Evolutionary conservation across 2,329 filamentous ascomycete species (phyloP).

Genomic region (Sphaerulina musiva): DNA sequence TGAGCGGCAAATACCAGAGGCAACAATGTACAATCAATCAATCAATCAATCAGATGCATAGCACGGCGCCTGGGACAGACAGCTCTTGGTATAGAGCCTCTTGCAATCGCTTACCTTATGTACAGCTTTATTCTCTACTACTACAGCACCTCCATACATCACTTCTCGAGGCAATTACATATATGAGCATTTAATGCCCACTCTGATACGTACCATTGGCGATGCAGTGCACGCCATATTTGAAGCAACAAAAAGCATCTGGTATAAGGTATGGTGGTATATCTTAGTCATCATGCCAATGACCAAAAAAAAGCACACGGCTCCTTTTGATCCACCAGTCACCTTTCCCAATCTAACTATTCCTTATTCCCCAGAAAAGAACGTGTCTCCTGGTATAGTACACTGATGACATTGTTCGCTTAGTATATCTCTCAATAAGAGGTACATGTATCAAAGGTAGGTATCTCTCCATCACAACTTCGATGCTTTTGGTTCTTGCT

Average conservation of each 20-base stretch:
- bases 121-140: slow-evolving; percentile 1
- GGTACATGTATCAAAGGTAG: not conserved
- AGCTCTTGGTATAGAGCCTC: not conserved
- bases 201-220: too few species aligned
- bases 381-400: too few species aligned
- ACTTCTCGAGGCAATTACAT: too few species aligned
- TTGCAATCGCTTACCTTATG: slow-evolving; percentile 8
- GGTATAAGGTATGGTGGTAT: not conserved
- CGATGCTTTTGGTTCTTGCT: slow-evolving; percentile 32
- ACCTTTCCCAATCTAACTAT: too few species aligned
- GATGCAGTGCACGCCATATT: not conserved
- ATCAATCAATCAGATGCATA: not conserved
- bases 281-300: not conserved
- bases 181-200: too few species aligned
- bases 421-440: not conserved
- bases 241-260: not conserved
- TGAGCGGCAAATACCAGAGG: not conserved
- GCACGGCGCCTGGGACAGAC: not conserved
- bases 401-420: too few species aligned
- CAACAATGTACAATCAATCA: slow-evolving; percentile 1
- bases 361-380: too few species aligned
- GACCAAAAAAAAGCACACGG: too few species aligned
- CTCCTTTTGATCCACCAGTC: too few species aligned
- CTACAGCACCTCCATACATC: not conserved
- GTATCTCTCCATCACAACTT: slow-evolving; percentile 15